Base-by-base conservation (phyloP, 2,329 filamentous ascomycete species). In the Fusarium equiseti region DNA sequence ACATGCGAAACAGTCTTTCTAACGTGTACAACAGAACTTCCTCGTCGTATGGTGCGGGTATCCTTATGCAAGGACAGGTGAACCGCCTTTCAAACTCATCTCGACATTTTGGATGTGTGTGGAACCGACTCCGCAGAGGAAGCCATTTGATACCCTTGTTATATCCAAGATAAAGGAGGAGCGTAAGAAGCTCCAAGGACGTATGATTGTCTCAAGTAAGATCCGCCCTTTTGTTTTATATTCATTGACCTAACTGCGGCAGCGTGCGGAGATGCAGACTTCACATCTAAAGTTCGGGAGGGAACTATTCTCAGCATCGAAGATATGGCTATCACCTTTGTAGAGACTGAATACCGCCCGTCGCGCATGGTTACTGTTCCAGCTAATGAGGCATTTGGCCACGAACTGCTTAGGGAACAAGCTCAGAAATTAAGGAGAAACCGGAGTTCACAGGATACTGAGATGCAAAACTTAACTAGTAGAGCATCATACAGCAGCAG, bases 1-100 rank as follows among this genome's bases (percentile, higher is more conserved):
- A n/a, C n/a, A n/a, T n/a, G n/a, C n/a, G n/a, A n/a, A n/a, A n/a
- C n/a, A n/a, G n/a, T n/a, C n/a, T n/a, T n/a, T n/a, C 61, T 52
- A n/a, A 59, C 24, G 11, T 13, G 3, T 29, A 20, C 20, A 11
- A 38, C 18, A 66, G 62, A 57, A 53, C 18, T 56, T 54, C 24
- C 26, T 66, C 2, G 38, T 61, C 18, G 52, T 66, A 1, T 66
- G 46, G 62, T 66, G 51, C 11, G 57, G 62, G 2, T 66, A 61
- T 35, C 51, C 57, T n/a, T 44, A 27, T n/a, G 24, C n/a, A 24
- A 52, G 46, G 29, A 57, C 44, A n/a, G 51, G 62, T 4, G 31
- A 38, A 15, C 46, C 42, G 5, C 62, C 57, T 3, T 66, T 66
- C 7, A 18, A 44, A 38, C 18, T 32, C 2, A 26, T 38, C 16